phyloP scores from a whole-genome alignment of 345 rosid genomes.

The Murraya paniculata region DNA sequence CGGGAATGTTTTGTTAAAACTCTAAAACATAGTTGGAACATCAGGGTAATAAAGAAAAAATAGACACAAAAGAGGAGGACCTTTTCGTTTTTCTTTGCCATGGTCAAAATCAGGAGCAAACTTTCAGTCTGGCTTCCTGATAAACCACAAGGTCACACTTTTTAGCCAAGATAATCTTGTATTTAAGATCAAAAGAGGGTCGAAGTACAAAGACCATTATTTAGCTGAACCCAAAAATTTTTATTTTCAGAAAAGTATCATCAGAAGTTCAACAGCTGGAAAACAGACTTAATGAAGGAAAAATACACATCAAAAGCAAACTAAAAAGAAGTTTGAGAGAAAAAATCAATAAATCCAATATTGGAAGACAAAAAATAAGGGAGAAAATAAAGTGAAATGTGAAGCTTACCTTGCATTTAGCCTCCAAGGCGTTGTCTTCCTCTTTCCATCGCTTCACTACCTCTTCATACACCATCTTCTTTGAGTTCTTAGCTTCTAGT shows the following conservation, averaged over 20 bases:
- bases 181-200: not conserved
- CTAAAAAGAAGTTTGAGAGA: not conserved
- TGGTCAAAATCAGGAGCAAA: not conserved
- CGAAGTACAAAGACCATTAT: not conserved
- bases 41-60: not conserved
- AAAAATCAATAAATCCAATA: not conserved
- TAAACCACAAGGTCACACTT: not conserved
- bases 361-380: not conserved
- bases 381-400: constrained; percentile 1
- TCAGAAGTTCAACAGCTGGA: not conserved
- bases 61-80: not conserved
- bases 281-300: not conserved
- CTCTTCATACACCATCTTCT: constrained; percentile 42
- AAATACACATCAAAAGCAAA: not conserved
- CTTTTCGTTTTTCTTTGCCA: not conserved
- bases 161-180: not conserved
- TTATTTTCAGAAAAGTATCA: not conserved
- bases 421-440: constrained; percentile 65
- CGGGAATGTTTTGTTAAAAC: not conserved
- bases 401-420: constrained; percentile 60
- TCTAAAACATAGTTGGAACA: not conserved
- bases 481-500: constrained; percentile 38
- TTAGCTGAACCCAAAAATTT: not conserved
- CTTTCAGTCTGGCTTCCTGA: not conserved
- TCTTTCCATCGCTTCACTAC: constrained; percentile 50